phyloP scores from a whole-genome alignment of 2,329 filamentous ascomycete species.

The Trichothecium roseum region DNA sequence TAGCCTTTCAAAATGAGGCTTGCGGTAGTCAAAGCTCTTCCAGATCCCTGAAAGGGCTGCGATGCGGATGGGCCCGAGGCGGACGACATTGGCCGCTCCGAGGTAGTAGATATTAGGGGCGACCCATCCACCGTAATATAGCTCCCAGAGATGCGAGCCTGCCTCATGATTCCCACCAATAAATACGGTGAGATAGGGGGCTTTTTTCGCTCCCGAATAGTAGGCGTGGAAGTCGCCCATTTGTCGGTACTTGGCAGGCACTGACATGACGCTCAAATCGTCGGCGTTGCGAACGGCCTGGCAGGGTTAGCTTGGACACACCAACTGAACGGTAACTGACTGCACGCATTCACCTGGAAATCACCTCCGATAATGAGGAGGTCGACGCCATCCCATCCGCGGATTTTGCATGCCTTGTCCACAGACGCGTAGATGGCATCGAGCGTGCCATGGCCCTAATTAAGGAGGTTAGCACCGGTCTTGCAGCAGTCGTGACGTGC shows the following conservation, averaged over 20 bases:
- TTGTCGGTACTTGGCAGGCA: conserved; percentile 75
- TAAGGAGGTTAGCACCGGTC: conserved; percentile 6
- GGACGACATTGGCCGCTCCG: conserved; percentile 81
- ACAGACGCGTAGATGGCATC: conserved; percentile 85
- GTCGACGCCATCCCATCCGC: conserved; percentile 74
- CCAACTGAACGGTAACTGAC: background rate
- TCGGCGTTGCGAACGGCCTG: conserved; percentile 78
- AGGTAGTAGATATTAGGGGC: conserved; percentile 96
- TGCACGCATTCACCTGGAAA: conserved; percentile 56
- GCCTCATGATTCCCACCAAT: conserved; percentile 95
- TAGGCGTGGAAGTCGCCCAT: conserved; percentile 93
- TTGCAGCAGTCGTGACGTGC: background rate
- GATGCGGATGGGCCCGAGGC: conserved; percentile 75
- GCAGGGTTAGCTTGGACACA: background rate
- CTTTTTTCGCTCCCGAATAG: conserved; percentile 67
- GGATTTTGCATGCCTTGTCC: conserved; percentile 53
- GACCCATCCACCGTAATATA: conserved; percentile 95
- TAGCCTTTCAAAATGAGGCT: conserved; percentile 72
- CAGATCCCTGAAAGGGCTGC: conserved; percentile 89
- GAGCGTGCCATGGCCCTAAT: conserved; percentile 79
- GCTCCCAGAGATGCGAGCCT: conserved; percentile 77
- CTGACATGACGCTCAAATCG: conserved; percentile 82
- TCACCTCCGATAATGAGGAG: conserved; percentile 91
- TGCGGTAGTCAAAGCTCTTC: conserved; percentile 82
- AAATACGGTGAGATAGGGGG: conserved; percentile 86